A percentile compares a stretch with the other conserved stretches of the same genome.
Evolutionary conservation across 257 asterid species (phyloP).

Genomic region (Agastache rugosa): DNA sequence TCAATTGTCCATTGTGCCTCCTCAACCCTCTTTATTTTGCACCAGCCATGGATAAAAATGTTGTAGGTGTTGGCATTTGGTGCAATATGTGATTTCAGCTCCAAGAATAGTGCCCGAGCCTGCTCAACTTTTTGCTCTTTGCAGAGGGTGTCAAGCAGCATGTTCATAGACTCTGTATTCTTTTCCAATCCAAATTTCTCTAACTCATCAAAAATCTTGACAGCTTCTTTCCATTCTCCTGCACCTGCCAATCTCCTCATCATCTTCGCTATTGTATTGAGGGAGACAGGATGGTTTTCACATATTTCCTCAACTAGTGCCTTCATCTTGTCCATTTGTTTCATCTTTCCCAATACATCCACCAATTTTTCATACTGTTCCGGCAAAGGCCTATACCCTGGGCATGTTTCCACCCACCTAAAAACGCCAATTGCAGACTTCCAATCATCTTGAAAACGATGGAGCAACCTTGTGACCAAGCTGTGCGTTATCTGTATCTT

Average conservation of each 20-base stretch:
- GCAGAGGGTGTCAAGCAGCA: slow-evolving; percentile 81
- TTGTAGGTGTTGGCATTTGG: slow-evolving; percentile 79
- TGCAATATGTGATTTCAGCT: slow-evolving; percentile 61
- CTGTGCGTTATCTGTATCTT: slow-evolving; percentile 48
- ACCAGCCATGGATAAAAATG: slow-evolving; percentile 88
- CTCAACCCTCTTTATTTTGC: slow-evolving; percentile 76
- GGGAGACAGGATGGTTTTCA: slow-evolving; percentile 47
- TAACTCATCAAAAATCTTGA: slow-evolving; percentile 62
- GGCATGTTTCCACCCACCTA: slow-evolving; percentile 69
- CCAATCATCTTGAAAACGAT: slow-evolving; percentile 89
- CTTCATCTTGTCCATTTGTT: slow-evolving; percentile 75
- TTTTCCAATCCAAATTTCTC: slow-evolving; percentile 66
- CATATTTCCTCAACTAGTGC: slow-evolving; percentile 60
- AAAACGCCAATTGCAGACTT: slow-evolving; percentile 79
- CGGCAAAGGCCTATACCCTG: slow-evolving; percentile 55
- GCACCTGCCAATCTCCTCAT: slow-evolving; percentile 87
- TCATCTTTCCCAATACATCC: slow-evolving; percentile 81
- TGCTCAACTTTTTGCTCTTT: slow-evolving; percentile 67
- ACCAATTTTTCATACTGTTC: slow-evolving; percentile 70
- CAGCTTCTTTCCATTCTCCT: slow-evolving; percentile 79
- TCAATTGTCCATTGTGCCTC: slow-evolving; percentile 95
- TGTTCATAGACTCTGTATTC: slow-evolving; percentile 75
- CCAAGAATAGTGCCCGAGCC: slow-evolving; percentile 68
- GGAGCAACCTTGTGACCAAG: slow-evolving; percentile 59
- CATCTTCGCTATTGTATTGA: slow-evolving; percentile 65